Conservation (phyloP, 768 basidiomycete species). For the Lactarius akahatsu region DNA sequence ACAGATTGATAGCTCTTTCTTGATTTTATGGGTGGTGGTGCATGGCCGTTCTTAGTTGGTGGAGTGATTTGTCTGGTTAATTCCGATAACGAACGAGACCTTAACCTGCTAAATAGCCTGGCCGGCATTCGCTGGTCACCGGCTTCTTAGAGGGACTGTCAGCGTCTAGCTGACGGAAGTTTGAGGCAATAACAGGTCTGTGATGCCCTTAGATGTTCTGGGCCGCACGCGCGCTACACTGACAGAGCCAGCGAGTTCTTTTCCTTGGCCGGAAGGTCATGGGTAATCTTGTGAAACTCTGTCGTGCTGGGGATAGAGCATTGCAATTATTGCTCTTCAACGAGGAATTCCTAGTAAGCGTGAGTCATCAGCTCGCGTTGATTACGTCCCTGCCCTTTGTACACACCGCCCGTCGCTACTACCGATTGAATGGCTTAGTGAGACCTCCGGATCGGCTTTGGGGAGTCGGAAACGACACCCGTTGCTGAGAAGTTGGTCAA, state of each 20-base stretch:
- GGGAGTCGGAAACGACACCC: too few relatives aligned
- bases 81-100: slow-evolving; percentile 94
- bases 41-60: slow-evolving; percentile 88
- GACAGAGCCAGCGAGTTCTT: slow-evolving; percentile 84
- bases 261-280: slow-evolving; percentile 67
- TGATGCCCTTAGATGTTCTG: slow-evolving; percentile 54
- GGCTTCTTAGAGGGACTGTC: slow-evolving; percentile 58
- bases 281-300: too few relatives aligned
- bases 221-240: slow-evolving; percentile 87
- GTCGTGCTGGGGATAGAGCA: too few relatives aligned
- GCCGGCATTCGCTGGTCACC: slow-evolving; percentile 64
- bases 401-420: too few relatives aligned
- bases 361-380: too few relatives aligned
- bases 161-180: slow-evolving; percentile 3
- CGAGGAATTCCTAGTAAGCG: too few relatives aligned
- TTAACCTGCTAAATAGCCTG: slow-evolving; percentile 91
- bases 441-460: too few relatives aligned
- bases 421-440: too few relatives aligned
- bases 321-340: too few relatives aligned
- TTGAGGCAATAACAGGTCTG: slow-evolving; percentile 22
- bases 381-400: too few relatives aligned
- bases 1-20: slow-evolving; percentile 67
- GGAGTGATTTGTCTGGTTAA: slow-evolving; percentile 98
- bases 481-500: too few relatives aligned
- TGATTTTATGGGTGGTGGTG: slow-evolving; percentile 82